These are phyloP conservation scores for Globisporangium irregulare DNA, from an alignment of 352 stramenopile genomes.

Conservation along the genomic window DNA sequence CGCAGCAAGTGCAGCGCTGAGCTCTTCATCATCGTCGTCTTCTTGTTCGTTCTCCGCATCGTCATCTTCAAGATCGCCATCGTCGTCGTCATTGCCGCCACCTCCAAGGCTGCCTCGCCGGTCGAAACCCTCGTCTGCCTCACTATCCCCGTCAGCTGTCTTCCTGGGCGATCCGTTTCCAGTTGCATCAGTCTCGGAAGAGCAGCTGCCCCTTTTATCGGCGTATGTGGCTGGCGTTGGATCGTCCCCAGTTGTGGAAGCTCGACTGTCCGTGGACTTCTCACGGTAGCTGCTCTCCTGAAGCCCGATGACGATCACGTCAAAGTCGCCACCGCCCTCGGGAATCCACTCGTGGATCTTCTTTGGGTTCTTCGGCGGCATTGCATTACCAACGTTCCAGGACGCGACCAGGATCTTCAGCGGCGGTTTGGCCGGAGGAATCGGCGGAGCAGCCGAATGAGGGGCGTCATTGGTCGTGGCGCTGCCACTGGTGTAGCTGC, in stretches of 20 bases:
- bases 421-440: not conserved
- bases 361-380: slow-evolving; percentile 56
- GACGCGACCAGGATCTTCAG: slow-evolving; percentile 67
- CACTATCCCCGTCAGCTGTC: slow-evolving; percentile 16
- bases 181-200: not conserved
- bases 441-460: not conserved
- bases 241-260: too few species aligned
- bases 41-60: slow-evolving; percentile 25
- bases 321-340: slow-evolving; percentile 67
- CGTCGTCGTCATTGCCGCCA: slow-evolving; percentile 7
- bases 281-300: slow-evolving; percentile 83
- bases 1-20: slow-evolving; percentile 13
- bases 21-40: slow-evolving; percentile 30
- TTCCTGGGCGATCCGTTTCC: not conserved
- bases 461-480: not conserved
- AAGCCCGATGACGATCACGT: slow-evolving; percentile 80
- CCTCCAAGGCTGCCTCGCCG: slow-evolving; percentile 6
- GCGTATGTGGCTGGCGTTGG: not conserved
- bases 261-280: slow-evolving; percentile 21
- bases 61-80: slow-evolving; percentile 24
- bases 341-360: slow-evolving; percentile 72
- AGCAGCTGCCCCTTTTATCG: not conserved
- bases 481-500: not conserved
- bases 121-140: slow-evolving; percentile 22
- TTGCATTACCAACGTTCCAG: slow-evolving; percentile 87